phyloP scores from a whole-genome alignment of 225 moss, liverwort and hornwort genomes.

The Thuidium tamariscinum region DNA sequence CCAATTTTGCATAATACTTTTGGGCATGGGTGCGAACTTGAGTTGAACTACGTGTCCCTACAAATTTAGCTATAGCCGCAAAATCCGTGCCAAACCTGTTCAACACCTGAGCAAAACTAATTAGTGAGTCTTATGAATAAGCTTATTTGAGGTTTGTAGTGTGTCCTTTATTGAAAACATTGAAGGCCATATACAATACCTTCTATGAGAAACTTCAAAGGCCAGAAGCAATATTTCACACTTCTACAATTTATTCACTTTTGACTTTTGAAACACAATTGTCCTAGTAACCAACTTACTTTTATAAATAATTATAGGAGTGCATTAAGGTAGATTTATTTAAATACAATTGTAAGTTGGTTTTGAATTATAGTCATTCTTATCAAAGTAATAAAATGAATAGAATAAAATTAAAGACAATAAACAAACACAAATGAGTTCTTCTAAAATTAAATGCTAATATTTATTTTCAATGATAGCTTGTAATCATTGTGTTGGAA shows the following conservation, averaged over 20 bases:
- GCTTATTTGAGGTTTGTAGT: accelerated
- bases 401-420: background rate
- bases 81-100: conserved; percentile 95
- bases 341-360: background rate
- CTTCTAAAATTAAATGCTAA: background rate
- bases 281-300: accelerated
- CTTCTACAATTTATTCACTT: background rate
- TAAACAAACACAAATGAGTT: accelerated
- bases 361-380: background rate
- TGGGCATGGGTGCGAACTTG: conserved; percentile 99
- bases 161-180: background rate
- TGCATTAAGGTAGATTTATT: too few relatives aligned
- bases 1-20: conserved; percentile 97
- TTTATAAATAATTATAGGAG: background rate
- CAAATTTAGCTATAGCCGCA: conserved; percentile 94
- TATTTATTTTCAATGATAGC: background rate
- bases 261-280: background rate
- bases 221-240: too few relatives aligned
- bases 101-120: background rate
- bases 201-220: too few relatives aligned
- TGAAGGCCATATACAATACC: too few relatives aligned
- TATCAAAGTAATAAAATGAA: background rate
- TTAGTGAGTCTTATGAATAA: background rate
- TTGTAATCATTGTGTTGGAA: background rate
- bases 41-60: conserved; percentile 94